phyloP scores from a whole-genome alignment of 2,329 filamentous ascomycete genomes.

The Aspergillus pseudotamarii region DNA sequence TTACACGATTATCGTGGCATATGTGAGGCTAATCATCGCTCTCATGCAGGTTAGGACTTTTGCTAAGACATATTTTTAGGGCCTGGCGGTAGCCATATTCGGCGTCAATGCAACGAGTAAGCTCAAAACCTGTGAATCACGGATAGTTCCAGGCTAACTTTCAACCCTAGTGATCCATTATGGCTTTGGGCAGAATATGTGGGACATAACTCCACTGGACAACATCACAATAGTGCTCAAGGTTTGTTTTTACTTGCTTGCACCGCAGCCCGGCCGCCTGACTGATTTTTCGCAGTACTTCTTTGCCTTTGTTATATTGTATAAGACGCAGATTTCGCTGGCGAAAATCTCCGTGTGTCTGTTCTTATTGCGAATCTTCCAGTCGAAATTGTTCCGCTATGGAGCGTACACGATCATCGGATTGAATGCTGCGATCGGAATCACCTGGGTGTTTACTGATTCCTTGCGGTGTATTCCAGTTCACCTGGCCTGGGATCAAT shows the following conservation, averaged over 20 bases:
- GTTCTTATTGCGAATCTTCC: slow-evolving; percentile 29
- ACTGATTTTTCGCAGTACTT: slow-evolving; percentile 15
- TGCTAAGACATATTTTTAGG: slow-evolving; percentile 7
- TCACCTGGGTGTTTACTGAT: slow-evolving; percentile 24
- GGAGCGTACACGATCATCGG: slow-evolving; percentile 23
- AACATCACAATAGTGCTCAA: slow-evolving; percentile 25
- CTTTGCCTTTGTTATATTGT: slow-evolving; percentile 21
- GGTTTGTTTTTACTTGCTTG: slow-evolving; percentile 8
- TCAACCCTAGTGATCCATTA: slow-evolving; percentile 21
- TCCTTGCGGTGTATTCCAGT: slow-evolving; percentile 23
- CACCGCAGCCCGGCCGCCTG: too few relatives aligned
- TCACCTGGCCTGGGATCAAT: slow-evolving; percentile 23
- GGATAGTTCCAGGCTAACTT: background rate
- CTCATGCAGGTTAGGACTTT: background rate
- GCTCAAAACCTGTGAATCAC: background rate
- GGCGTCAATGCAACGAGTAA: slow-evolving; percentile 18
- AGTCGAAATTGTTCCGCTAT: slow-evolving; percentile 19
- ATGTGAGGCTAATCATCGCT: slow-evolving; percentile 12
- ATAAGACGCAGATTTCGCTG: slow-evolving; percentile 27
- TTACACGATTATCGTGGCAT: slow-evolving; percentile 20
- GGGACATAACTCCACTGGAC: slow-evolving; percentile 25
- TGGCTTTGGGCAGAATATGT: slow-evolving; percentile 27
- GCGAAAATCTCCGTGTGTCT: slow-evolving; percentile 30
- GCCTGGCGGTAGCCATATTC: slow-evolving; percentile 15
- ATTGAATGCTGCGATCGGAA: slow-evolving; percentile 23